Conservation (phyloP, 1,284 basidiomycete genomes). For the Irpex rosettiformis region DNA sequence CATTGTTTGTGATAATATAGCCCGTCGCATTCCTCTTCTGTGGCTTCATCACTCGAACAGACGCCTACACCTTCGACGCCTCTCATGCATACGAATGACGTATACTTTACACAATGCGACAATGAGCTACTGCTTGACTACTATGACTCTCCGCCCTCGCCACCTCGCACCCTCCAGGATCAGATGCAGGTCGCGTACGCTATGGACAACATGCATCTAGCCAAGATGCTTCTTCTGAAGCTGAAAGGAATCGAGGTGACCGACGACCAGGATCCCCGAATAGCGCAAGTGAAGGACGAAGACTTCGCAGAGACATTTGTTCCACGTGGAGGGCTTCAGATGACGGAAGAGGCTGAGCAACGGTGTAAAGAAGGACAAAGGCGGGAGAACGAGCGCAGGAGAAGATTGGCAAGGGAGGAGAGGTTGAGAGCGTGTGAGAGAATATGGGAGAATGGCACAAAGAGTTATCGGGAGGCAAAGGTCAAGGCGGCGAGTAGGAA, state of each 20-base stretch:
- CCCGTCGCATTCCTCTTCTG: constrained; percentile 19
- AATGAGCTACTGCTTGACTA: constrained; percentile 21
- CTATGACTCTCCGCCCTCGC: constrained; percentile 43
- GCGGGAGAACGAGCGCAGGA: constrained; percentile 37
- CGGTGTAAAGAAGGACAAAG: constrained; percentile 22
- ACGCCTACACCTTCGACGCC: constrained; percentile 22
- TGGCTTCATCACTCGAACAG: constrained; percentile 23
- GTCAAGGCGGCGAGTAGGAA: constrained; percentile 32
- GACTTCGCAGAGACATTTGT: constrained; percentile 62
- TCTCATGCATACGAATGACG: constrained; percentile 24
- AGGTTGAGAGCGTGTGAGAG: constrained; percentile 43
- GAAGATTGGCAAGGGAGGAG: constrained; percentile 37
- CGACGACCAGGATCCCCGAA: constrained; percentile 56
- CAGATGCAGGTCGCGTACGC: constrained; percentile 65
- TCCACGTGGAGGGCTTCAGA: constrained; percentile 46
- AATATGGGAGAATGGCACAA: constrained; percentile 50
- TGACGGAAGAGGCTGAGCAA: constrained; percentile 45
- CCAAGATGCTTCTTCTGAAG: constrained; percentile 57
- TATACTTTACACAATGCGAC: constrained; percentile 5
- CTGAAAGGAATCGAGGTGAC: constrained; percentile 59
- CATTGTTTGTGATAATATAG: constrained; percentile 6
- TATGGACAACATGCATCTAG: constrained; percentile 58
- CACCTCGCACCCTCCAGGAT: constrained; percentile 52
- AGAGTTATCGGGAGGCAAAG: constrained; percentile 40
- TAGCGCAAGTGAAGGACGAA: constrained; percentile 58